These are phyloP conservation scores for Aureobasidium sp. DNA, from an alignment of 2,329 filamentous ascomycete genomes.

Conservation along the genomic window DNA sequence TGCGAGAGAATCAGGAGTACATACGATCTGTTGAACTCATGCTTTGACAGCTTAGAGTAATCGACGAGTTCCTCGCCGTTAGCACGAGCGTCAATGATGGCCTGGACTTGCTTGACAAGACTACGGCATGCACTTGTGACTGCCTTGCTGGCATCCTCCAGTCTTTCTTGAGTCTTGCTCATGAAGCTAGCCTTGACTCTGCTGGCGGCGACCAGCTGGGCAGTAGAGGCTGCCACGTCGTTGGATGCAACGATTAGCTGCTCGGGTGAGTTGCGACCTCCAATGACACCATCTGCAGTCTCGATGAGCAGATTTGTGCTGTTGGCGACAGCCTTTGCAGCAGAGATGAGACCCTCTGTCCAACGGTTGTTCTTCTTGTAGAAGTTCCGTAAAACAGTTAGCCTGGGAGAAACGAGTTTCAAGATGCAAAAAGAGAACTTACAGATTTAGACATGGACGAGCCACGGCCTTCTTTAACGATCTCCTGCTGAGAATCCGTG, in stretches of 20 bases:
- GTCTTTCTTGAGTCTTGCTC: conserved; percentile 87
- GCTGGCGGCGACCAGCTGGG: conserved; percentile 89
- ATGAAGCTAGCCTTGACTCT: conserved; percentile 97
- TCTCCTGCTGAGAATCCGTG: conserved; percentile 87
- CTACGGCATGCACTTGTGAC: conserved; percentile 82
- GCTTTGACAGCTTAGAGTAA: conserved; percentile 77
- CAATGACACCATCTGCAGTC: conserved; percentile 92
- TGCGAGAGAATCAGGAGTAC: conserved; percentile 25
- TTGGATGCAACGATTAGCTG: conserved; percentile 98
- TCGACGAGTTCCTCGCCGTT: conserved; percentile 75
- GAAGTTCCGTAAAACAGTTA: no score
- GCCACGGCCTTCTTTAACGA: conserved; percentile 85
- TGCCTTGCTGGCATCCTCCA: conserved; percentile 87
- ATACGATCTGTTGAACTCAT: conserved; percentile 97
- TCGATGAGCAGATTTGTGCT: conserved; percentile 97
- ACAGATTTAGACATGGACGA: conserved; percentile 59
- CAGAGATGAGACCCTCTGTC: conserved; percentile 96
- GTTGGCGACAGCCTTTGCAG: conserved; percentile 87
- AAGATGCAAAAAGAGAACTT: no score
- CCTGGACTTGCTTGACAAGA: conserved; percentile 87
- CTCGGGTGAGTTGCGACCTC: conserved; percentile 83
- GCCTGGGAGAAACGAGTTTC: no score
- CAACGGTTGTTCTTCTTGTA: conserved; percentile 99
- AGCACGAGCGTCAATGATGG: conserved; percentile 78
- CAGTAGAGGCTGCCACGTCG: conserved; percentile 90